These are phyloP conservation scores for Kalaharituber pfeilii DNA, from an alignment of 2,329 filamentous ascomycete species.

Conservation along the genomic window DNA sequence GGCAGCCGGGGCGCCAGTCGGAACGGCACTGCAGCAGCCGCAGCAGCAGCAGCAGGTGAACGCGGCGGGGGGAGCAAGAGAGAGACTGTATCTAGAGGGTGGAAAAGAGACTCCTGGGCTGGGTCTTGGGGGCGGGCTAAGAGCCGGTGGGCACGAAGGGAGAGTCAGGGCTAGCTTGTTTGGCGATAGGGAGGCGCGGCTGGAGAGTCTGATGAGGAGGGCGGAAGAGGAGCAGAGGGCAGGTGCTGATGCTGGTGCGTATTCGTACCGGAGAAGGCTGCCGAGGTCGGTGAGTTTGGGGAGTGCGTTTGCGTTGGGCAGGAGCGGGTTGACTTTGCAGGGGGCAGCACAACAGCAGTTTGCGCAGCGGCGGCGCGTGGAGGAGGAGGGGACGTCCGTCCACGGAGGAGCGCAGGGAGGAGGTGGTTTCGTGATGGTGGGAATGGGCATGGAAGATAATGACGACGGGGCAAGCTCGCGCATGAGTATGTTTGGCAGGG, in stretches of 20 bases:
- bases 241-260: too few species aligned
- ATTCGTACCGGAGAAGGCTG: neutral
- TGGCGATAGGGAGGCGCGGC: neutral
- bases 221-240: neutral
- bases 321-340: neutral
- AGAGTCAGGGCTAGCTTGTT: neutral
- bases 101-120: neutral
- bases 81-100: neutral
- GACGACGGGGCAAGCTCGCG: neutral
- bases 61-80: neutral
- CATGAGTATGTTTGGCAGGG: neutral
- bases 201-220: neutral
- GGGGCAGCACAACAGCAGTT: too few species aligned
- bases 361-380: too few species aligned
- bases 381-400: neutral
- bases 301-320: neutral
- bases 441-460: neutral
- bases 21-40: neutral
- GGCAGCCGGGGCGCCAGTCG: neutral
- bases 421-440: neutral
- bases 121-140: constrained; percentile 1
- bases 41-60: neutral
- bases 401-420: neutral
- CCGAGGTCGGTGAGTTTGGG: neutral
- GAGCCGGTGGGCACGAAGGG: neutral